Conservation (phyloP, 345 rosid genomes). For the Lepidium africanum region DNA sequence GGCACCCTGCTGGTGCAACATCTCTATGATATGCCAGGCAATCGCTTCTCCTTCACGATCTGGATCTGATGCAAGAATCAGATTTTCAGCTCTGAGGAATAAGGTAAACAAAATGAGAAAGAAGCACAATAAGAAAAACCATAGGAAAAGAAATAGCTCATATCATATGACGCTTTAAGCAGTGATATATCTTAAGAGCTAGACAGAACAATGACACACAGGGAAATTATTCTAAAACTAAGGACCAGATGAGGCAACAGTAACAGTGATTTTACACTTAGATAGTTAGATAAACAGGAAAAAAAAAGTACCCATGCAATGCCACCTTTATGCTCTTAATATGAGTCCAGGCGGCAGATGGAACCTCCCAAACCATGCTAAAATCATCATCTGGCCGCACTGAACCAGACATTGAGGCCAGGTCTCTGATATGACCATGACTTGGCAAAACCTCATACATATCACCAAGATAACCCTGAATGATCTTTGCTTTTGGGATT, state of each 20-base stretch:
- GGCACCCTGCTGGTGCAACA: constrained; percentile 93
- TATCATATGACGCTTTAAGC: constrained; percentile 12
- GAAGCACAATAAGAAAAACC: constrained; percentile 18
- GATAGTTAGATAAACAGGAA: constrained; percentile 4
- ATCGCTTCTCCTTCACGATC: constrained; percentile 99
- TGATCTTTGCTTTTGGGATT: constrained; percentile 78
- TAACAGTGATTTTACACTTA: not conserved
- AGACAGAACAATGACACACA: constrained; percentile 4
- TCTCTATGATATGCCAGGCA: constrained; percentile 98
- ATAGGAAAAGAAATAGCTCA: constrained; percentile 2
- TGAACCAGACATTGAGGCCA: constrained; percentile 96
- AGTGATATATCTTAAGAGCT: constrained; percentile 12
- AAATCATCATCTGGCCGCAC: constrained; percentile 98
- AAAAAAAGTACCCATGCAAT: constrained; percentile 52
- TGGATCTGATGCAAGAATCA: constrained; percentile 98
- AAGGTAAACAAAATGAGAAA: constrained; percentile 33
- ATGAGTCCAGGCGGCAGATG: constrained; percentile 93
- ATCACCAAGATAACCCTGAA: constrained; percentile 90
- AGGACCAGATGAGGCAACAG: not conserved
- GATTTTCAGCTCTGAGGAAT: constrained; percentile 82
- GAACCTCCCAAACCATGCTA: constrained; percentile 99
- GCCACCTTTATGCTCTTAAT: constrained; percentile 94
- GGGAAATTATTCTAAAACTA: not conserved
- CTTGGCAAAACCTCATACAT: constrained; percentile 92
- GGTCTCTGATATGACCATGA: constrained; percentile 92